Conservation (phyloP, 768 basidiomycete genomes). For the Rhodotorula toruloides region DNA sequence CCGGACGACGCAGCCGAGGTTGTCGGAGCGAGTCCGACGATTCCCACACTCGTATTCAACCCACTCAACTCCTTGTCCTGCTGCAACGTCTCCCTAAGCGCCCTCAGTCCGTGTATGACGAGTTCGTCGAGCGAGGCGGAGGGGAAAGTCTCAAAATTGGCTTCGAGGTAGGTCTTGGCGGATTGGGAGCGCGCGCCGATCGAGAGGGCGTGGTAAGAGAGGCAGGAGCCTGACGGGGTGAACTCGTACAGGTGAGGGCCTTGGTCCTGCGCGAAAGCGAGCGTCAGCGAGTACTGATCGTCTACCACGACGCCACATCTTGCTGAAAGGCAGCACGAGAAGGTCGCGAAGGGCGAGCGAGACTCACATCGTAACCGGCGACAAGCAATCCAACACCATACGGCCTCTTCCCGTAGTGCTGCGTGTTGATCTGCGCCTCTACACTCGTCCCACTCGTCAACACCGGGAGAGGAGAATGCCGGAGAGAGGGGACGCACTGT, state of each 20-base stretch:
- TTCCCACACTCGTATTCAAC: slow-evolving; percentile 90
- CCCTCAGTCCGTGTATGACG: slow-evolving; percentile 86
- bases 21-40: slow-evolving; percentile 58
- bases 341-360: too few species aligned
- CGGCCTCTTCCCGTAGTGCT: slow-evolving; percentile 93
- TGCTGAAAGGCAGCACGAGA: background rate
- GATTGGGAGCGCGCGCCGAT: slow-evolving; percentile 97
- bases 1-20: slow-evolving; percentile 3
- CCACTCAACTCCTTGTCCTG: slow-evolving; percentile 94
- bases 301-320: too few species aligned
- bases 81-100: slow-evolving; percentile 91
- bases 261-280: slow-evolving; percentile 55
- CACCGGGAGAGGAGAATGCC: background rate
- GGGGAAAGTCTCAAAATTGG: slow-evolving; percentile 78
- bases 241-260: slow-evolving; percentile 98
- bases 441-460: too few species aligned
- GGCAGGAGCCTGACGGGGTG: slow-evolving; percentile 92
- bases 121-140: slow-evolving; percentile 81
- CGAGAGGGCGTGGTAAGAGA: slow-evolving; percentile 97
- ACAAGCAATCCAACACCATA: slow-evolving; percentile 99
- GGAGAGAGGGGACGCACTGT: slow-evolving; percentile 56
- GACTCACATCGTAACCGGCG: slow-evolving; percentile 73
- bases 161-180: slow-evolving; percentile 97
- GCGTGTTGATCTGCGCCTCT: slow-evolving; percentile 94
- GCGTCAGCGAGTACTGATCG: background rate